Evolutionary conservation across 1,284 basidiomycete species (phyloP).

Genomic region (Schizophyllum commune): DNA sequence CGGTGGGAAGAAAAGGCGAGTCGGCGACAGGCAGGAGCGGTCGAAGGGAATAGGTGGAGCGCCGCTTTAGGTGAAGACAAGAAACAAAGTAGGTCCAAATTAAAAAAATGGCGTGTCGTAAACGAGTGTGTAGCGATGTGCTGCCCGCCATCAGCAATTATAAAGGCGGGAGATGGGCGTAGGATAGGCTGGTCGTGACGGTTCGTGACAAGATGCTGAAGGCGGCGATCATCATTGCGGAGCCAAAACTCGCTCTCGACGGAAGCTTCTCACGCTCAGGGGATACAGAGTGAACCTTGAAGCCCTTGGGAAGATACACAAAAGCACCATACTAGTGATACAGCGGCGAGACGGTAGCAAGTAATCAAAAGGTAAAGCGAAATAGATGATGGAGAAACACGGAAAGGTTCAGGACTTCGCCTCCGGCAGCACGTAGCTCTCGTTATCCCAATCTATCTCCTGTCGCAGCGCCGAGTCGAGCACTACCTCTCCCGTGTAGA

Average conservation of each 20-base stretch:
- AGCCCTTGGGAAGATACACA: background rate
- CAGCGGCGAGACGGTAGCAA: background rate
- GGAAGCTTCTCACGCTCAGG: background rate
- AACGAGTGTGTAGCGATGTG: background rate
- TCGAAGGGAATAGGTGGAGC: background rate
- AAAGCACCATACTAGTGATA: background rate
- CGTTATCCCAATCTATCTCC: constrained; percentile 53
- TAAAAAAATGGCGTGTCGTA: background rate
- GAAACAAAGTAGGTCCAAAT: background rate
- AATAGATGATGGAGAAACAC: too few relatives aligned
- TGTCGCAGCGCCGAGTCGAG: constrained; percentile 57
- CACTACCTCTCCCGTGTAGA: constrained; percentile 66
- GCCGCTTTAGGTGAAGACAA: too few relatives aligned
- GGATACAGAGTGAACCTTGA: background rate
- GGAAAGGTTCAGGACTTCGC: background rate
- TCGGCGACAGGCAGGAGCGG: background rate
- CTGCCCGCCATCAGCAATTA: background rate
- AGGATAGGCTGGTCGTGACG: background rate
- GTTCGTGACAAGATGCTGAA: background rate
- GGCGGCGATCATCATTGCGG: background rate
- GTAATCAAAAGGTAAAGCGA: background rate
- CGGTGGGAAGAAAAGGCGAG: background rate
- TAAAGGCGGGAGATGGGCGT: background rate
- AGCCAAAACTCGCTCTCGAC: background rate
- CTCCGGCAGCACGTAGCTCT: background rate